Base-by-base conservation (phyloP, 805 yeast species). In the Hanseniaspora clermontiae region DNA sequence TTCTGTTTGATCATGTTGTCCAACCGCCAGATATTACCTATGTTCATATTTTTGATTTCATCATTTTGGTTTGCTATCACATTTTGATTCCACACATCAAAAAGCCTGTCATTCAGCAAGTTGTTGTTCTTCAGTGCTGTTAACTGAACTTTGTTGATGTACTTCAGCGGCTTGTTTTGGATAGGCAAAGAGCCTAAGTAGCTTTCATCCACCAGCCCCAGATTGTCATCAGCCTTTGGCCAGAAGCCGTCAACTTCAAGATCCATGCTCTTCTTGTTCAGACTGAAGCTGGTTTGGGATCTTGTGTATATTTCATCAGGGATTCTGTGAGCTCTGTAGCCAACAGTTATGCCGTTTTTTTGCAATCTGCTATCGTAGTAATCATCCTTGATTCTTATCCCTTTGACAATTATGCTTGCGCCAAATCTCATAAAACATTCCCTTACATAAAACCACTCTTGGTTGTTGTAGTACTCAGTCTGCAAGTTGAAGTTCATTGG, bases 341-440 rank as follows among this genome's bases (percentile, higher is more conserved):
- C 42, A 11, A 40, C 24, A 9, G 38, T 40, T 9, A 51, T 43
- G 15, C 32, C 34, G 32, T 24, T 24, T 37, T 55, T 45, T 29
- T 40, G 36, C 12, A 40, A 27, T 52, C 59, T 61, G 43, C 58
- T 58, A 9, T 60, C 63, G 11, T 60, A 80, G 63, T 80, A 79
- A 63, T 79, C 84, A 64, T 79, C 83, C 2, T 64, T 59, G 4
- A 79, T 69, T 57, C 83, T 70, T 39, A 66, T 65, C 7, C 83
- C 84, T n/a, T 66, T 63, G 1, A 66, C 66, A 20, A 80, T 63
- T 2, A 76, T 63, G 24, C 77, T 66, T 1, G 82, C 77, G 38
- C 83, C 83, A 64, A 77, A 79, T 49, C 68, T 69, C 53, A 78
- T 66, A 60, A 65, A 80, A 47, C 77, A 70, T 1, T 76, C 70